Base-by-base conservation (phyloP, 768 basidiomycete genomes). In the Tricholoma terreum region DNA sequence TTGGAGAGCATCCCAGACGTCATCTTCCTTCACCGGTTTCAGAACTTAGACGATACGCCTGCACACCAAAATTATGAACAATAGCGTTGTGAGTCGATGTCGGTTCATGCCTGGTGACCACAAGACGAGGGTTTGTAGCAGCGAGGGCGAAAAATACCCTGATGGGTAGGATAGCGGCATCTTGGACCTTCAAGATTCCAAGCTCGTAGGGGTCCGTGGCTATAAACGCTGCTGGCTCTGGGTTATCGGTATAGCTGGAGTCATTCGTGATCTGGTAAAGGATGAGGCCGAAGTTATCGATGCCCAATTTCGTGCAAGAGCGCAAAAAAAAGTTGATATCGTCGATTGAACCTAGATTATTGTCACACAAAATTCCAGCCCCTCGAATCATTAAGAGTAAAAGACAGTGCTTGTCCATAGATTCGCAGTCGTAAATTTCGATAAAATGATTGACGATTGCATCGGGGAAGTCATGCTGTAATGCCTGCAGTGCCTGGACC, bases 121-220 rank as follows among this genome's bases (percentile, higher is more conserved):
- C 57, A 36, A 64, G 38, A 50, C 31, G 50, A 21, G 61, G 42
- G 4, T 6, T 58, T 33, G 34, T 35, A 6, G 61, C 55, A 17
- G 61, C 66, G 1, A 69, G 59, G 9, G 67, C 65, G 42, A 66
- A 69, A 36, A 71, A 59, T 17, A 70, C 64, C 53, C 61, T 63
- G 45, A 60, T 67, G 4, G 65, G n/a, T 6, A 62, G 63, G 60
- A 58, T 36, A 15, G 58, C 46, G 43, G 8, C 31, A 30, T 50
- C 58, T n/a, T 42, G 19, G 11, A 5, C 22, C n/a, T 42, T 24
- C 21, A 58, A 17, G 10, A 50, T 36, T 4, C 50, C 50, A 34
- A 50, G n/a, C 3, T 19, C 3, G 21, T 50, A 50, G 9, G 50
- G 50, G 21, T 50, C 14, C 50, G 33, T 31, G n/a, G 34, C 6